Conservation (phyloP, 192 early-diverging fungal genomes). For the Gamsiella multidivaricata region DNA sequence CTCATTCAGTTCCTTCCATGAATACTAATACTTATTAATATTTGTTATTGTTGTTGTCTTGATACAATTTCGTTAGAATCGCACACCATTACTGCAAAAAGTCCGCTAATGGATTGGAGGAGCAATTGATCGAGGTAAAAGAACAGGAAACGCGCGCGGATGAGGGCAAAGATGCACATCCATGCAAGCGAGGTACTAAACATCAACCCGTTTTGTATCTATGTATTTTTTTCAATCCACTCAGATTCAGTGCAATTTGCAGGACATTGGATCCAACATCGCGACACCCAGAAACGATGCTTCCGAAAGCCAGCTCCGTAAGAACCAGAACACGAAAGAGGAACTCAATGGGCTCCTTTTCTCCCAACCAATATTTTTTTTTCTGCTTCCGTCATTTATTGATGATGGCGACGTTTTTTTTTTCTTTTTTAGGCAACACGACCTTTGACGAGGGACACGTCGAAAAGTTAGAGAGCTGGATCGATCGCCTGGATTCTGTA, state of each 20-base stretch:
- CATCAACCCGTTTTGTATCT: too few relatives aligned
- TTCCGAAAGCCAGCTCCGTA: conserved; percentile 64
- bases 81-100: conserved; percentile 59
- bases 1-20: neutral
- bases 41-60: conserved; percentile 1
- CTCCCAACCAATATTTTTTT: too few relatives aligned
- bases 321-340: neutral
- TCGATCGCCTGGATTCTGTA: conserved; percentile 77
- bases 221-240: too few relatives aligned
- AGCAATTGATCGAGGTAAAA: conserved; percentile 54
- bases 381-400: too few relatives aligned
- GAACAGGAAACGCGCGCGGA: neutral
- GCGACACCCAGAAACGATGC: conserved; percentile 82
- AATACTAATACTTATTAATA: neutral
- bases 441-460: conserved; percentile 81
- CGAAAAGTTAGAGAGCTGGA: conserved; percentile 81
- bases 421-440: conserved; percentile 62
- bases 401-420: too few relatives aligned
- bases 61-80: conserved; percentile 21
- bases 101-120: conserved; percentile 46
- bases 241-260: conserved; percentile 90
- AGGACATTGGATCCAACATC: conserved; percentile 92
- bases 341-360: neutral
- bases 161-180: neutral
- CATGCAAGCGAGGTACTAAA: too few relatives aligned